A percentile compares a stretch with the other conserved stretches of the same genome.
phyloP scores from a whole-genome alignment of 2,329 filamentous ascomycete genomes.

The Aspergillus jensenii region DNA sequence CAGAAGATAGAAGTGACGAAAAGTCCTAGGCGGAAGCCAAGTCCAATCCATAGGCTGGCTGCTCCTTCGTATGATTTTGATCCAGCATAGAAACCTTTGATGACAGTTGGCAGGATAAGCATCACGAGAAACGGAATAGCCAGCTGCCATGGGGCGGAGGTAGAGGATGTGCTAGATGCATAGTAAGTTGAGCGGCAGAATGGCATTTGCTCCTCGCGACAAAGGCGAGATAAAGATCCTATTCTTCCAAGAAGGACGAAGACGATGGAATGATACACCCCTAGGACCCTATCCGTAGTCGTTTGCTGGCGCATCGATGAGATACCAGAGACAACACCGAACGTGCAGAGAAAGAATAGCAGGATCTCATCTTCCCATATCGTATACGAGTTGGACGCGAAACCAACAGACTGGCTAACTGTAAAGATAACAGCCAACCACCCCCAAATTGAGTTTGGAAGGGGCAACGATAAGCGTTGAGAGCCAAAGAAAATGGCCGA shows the following conservation, averaged over 20 bases:
- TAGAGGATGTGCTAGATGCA: slow-evolving; percentile 85
- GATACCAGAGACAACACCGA: slow-evolving; percentile 72
- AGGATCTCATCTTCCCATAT: slow-evolving; percentile 98
- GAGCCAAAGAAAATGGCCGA: slow-evolving; percentile 41
- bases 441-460: slow-evolving; percentile 82
- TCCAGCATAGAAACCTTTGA: slow-evolving; percentile 77
- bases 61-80: slow-evolving; percentile 86
- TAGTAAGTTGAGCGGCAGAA: slow-evolving; percentile 96
- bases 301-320: slow-evolving; percentile 73
- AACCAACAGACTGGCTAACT: slow-evolving; percentile 84
- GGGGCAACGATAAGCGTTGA: slow-evolving; percentile 47
- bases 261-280: slow-evolving; percentile 78
- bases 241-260: slow-evolving; percentile 78
- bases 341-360: slow-evolving; percentile 85
- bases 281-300: slow-evolving; percentile 68
- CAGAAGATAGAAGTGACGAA: slow-evolving; percentile 79
- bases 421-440: slow-evolving; percentile 81
- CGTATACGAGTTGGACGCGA: slow-evolving; percentile 96
- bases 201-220: slow-evolving; percentile 97
- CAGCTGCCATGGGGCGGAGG: slow-evolving; percentile 87
- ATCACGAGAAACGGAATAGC: slow-evolving; percentile 74
- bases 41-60: slow-evolving; percentile 79
- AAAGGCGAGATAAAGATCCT: slow-evolving; percentile 86
- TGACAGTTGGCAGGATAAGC: slow-evolving; percentile 71
- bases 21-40: slow-evolving; percentile 73